phyloP scores from a whole-genome alignment of 345 rosid species.

The Lumnitzera racemosa region DNA sequence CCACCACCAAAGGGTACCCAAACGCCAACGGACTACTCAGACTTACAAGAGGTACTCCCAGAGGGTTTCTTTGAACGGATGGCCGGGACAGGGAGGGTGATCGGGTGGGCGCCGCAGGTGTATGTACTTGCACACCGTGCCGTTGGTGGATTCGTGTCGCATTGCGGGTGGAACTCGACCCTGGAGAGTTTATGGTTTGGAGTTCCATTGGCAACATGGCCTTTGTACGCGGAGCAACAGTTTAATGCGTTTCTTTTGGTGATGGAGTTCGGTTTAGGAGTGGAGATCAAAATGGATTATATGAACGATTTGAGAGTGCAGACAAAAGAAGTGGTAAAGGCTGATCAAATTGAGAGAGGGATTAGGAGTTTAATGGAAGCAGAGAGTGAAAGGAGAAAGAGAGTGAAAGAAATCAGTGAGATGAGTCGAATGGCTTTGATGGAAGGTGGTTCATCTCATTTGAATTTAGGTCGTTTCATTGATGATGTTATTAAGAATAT shows the following conservation, averaged over 20 bases:
- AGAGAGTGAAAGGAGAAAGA: conserved; percentile 4
- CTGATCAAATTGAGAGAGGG: conserved; percentile 6
- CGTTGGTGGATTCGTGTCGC: conserved; percentile 45
- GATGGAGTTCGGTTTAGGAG: conserved; percentile 12
- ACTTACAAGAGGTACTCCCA: conserved; percentile 24
- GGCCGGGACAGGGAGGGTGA: conserved; percentile 9
- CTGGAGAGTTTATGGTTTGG: conserved; percentile 16
- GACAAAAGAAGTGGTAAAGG: background rate
- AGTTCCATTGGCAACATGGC: conserved; percentile 13
- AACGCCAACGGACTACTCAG: conserved; percentile 13
- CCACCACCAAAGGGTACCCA: conserved; percentile 1
- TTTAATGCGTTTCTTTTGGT: conserved; percentile 18
- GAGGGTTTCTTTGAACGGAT: conserved; percentile 35
- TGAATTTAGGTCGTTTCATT: conserved; percentile 4
- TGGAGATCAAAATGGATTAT: conserved; percentile 3
- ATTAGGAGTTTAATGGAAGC: conserved; percentile 11
- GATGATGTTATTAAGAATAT: no score
- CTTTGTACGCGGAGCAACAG: conserved; percentile 21
- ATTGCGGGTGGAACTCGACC: conserved; percentile 58
- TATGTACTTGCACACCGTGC: conserved; percentile 30
- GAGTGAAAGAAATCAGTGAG: conserved; percentile 11
- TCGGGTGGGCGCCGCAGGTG: conserved; percentile 44
- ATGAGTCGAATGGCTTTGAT: conserved; percentile 4
- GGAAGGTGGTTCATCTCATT: conserved; percentile 11
- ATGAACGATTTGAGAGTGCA: background rate